phyloP scores from a whole-genome alignment of 305 asterid genomes.

The Rubia balearica region DNA sequence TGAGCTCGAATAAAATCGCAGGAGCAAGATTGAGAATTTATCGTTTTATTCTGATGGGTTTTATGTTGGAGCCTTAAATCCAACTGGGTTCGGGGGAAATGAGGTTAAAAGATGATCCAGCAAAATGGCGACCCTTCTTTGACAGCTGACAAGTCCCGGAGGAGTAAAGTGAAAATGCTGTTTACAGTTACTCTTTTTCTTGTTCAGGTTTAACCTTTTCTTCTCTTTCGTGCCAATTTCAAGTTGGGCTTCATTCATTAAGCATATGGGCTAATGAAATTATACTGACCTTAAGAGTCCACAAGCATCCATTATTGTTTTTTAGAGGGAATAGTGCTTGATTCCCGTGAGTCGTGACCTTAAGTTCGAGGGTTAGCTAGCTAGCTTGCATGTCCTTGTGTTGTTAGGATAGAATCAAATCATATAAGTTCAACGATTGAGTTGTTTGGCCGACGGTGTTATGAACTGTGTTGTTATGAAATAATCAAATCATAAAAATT shows the following conservation, averaged over 20 bases:
- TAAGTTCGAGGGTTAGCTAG: too few species aligned
- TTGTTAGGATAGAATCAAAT: too few species aligned
- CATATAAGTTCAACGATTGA: too few species aligned
- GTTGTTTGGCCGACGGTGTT: too few species aligned
- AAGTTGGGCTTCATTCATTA: neutral
- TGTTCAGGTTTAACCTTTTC: neutral
- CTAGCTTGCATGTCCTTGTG: too few species aligned
- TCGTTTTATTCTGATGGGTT: constrained; percentile 1
- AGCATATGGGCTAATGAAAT: neutral
- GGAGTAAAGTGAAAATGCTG: neutral
- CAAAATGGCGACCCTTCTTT: neutral
- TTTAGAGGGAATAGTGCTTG: too few species aligned
- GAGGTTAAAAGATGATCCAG: neutral
- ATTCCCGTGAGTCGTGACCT: too few species aligned
- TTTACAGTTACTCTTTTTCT: neutral
- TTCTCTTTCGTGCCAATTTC: neutral
- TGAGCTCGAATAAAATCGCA: neutral
- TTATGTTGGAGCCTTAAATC: constrained; percentile 3
- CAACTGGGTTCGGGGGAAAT: neutral
- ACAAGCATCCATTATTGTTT: neutral
- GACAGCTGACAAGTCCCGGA: neutral
- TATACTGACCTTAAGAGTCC: neutral
- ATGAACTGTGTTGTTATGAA: too few species aligned
- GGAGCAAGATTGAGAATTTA: neutral
- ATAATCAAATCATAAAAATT: too few species aligned